Evolutionary conservation across 257 asterid species (phyloP).

Genomic region (Scutellaria minor): DNA sequence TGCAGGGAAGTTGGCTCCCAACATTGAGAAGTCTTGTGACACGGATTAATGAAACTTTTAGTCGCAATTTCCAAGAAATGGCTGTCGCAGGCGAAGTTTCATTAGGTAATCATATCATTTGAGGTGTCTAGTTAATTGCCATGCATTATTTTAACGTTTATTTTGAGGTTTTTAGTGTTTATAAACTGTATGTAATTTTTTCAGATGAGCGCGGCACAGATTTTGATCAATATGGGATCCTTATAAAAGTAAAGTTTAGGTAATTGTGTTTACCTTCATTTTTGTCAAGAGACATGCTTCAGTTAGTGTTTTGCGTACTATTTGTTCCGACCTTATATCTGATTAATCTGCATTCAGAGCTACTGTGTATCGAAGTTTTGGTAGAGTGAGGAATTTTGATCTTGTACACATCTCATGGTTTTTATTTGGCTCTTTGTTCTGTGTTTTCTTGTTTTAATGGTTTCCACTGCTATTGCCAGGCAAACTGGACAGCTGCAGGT

Average conservation of each 20-base stretch:
- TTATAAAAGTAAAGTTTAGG: constrained; percentile 97
- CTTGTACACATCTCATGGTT: neutral
- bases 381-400: neutral
- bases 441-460: constrained; percentile 25
- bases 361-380: constrained; percentile 11
- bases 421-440: constrained; percentile 14
- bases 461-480: constrained; percentile 51
- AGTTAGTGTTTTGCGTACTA: neutral
- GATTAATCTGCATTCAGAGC: constrained; percentile 11
- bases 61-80: constrained; percentile 94
- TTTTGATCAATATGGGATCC: constrained; percentile 87
- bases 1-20: constrained; percentile 92
- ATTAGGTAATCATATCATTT: constrained; percentile 55
- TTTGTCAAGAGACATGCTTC: constrained; percentile 4
- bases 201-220: constrained; percentile 87
- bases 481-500: constrained; percentile 89
- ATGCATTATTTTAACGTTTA: constrained; percentile 17
- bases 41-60: constrained; percentile 82
- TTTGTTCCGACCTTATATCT: neutral
- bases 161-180: constrained; percentile 21
- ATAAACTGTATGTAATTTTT: constrained; percentile 34
- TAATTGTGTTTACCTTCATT: constrained; percentile 39
- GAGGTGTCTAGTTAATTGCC: constrained; percentile 9
- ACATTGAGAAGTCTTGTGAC: constrained; percentile 75
- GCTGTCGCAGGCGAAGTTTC: constrained; percentile 99